Base-by-base conservation (phyloP, 2,329 filamentous ascomycete species). In the Cadophora gregata region DNA sequence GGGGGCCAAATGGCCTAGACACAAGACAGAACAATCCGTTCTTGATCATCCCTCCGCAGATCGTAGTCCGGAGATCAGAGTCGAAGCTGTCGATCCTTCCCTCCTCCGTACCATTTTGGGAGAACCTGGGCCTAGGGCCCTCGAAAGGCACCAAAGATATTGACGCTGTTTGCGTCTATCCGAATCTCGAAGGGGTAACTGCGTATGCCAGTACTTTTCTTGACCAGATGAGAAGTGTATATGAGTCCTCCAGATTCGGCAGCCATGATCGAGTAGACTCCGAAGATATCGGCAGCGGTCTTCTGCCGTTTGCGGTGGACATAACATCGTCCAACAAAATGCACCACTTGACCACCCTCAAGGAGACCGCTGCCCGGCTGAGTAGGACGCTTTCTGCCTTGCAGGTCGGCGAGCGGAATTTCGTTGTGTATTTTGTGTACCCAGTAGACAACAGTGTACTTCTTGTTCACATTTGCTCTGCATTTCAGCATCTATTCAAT, bases 371-470 rank as follows among this genome's bases (percentile, higher is more conserved):
- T 58, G 70, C 63, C 27, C 70, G 66, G 24, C 61, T 78, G 42
- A 74, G 72, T 61, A 74, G 70, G 62, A 67, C 75, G 36, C 68
- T 80, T 8, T 72, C 78, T 19, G 72, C 75, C 31, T 69, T 76
- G 12, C 66, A 75, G 14, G 75, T 75, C 24, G 77, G 81, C 50
- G 73, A 76, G 21, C 76, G 84, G 66, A 93, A 90, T 71, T 85
- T 93, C 66, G 90, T 96, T 19, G 82, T 96, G 19, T 95, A 92
- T 75, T 88, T 93, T 73, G 81, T 94, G 45, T 92, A 94, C 77
- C 87, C 88, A 0, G 88, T 90, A 2, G 82, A 86, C 19, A 83
- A 85, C 55, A 82, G 87, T 1, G 81, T 83, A 4, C 86, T 89
- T 64, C 80, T 92, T 74, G 84, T 90, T 16, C 88, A 93, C 68